Evolutionary conservation across 495 filamentous ascomycete genomes (phyloP).

Genomic region (Neurospora sp.): DNA sequence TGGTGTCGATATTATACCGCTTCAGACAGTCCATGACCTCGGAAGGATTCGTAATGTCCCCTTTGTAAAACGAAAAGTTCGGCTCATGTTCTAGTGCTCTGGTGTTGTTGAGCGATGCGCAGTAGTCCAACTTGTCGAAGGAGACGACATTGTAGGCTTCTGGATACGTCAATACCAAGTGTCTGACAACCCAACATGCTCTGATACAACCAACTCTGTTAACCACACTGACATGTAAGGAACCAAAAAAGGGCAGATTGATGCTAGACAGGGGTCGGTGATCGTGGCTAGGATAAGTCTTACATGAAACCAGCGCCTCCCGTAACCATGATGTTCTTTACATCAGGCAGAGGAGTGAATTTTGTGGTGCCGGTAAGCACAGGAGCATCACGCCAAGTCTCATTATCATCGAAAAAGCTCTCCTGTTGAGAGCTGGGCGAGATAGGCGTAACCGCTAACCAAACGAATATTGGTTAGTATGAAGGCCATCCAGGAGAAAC

Average conservation of each 20-base stretch:
- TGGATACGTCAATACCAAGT: slow-evolving; percentile 55
- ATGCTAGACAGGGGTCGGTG: neutral
- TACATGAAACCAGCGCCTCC: slow-evolving; percentile 68
- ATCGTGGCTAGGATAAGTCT: slow-evolving; percentile 9
- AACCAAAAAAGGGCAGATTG: neutral
- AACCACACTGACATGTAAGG: neutral
- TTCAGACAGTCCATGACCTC: slow-evolving; percentile 51
- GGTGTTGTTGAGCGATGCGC: slow-evolving; percentile 62
- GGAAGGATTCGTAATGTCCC: slow-evolving; percentile 53
- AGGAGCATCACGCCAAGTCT: slow-evolving; percentile 56
- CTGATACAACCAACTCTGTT: slow-evolving; percentile 13
- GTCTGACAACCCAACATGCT: slow-evolving; percentile 64
- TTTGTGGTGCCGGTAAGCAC: slow-evolving; percentile 52
- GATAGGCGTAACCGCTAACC: neutral
- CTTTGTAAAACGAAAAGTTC: slow-evolving; percentile 68
- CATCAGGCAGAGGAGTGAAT: slow-evolving; percentile 50
- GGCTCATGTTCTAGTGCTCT: slow-evolving; percentile 44
- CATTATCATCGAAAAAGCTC: slow-evolving; percentile 39
- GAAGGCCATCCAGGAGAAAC: neutral
- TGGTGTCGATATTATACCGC: slow-evolving; percentile 56
- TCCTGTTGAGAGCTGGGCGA: slow-evolving; percentile 6
- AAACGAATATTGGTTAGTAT: neutral
- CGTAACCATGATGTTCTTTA: slow-evolving; percentile 64
- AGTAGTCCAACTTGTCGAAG: slow-evolving; percentile 70
- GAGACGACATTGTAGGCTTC: slow-evolving; percentile 62